These are phyloP conservation scores for Colletotrichum echinochloae DNA, from an alignment of 2,329 filamentous ascomycete species.

Conservation along the genomic window DNA sequence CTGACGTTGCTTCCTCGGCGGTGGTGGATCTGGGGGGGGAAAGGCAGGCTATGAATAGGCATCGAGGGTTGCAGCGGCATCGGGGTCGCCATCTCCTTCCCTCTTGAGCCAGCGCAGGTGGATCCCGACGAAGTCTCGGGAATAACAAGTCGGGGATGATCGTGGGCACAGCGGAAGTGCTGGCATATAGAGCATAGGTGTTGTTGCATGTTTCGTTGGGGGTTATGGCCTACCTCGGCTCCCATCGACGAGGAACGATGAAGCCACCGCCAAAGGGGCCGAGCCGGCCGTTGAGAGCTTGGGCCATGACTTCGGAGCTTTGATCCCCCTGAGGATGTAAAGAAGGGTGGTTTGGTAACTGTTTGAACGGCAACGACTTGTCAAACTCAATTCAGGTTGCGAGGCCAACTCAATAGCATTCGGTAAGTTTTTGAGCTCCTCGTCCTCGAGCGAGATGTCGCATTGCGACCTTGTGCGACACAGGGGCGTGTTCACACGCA, in stretches of 20 bases:
- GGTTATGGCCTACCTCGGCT: not conserved
- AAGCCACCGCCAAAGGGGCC: too few species aligned
- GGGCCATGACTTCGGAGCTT: not conserved
- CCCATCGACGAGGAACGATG: not conserved
- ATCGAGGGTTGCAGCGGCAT: conserved; percentile 25
- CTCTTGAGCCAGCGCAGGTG: conserved; percentile 13
- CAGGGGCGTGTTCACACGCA: conserved; percentile 3
- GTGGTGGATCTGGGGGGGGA: conserved; percentile 20
- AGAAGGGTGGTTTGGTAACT: not conserved
- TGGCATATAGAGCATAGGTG: not conserved
- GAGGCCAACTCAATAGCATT: not conserved
- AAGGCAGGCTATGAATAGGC: conserved; percentile 33
- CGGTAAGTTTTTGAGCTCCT: not conserved
- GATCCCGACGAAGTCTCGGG: conserved; percentile 4
- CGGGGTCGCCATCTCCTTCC: conserved; percentile 25
- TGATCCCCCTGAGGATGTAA: not conserved
- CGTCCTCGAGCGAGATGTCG: not conserved
- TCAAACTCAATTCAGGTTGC: not conserved
- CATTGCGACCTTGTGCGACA: conserved; percentile 24
- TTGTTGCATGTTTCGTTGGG: not conserved
- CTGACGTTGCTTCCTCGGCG: not conserved
- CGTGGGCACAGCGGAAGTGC: not conserved
- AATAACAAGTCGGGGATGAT: not conserved
- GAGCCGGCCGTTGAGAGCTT: not conserved
- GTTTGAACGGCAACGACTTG: not conserved